Conservation (phyloP, 75 land plant species). For the Pseudotsuga menziesii region DNA sequence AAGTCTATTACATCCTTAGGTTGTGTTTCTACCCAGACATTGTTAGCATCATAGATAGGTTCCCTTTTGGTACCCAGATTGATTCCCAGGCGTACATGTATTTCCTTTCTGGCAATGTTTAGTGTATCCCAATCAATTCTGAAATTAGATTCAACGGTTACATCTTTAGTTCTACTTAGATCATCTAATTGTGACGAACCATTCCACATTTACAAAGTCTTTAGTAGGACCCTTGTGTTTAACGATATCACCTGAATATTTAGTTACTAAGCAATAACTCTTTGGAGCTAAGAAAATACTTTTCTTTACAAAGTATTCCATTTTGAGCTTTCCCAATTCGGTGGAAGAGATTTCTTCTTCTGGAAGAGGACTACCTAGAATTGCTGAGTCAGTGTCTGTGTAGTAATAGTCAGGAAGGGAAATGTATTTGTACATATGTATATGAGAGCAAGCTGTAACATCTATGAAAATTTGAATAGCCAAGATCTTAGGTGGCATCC, state of each 20-base stretch:
- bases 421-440: background rate
- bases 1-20: too few relatives aligned
- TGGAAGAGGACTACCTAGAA: background rate
- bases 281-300: background rate
- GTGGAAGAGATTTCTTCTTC: background rate
- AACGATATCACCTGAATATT: background rate
- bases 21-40: too few relatives aligned
- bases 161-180: too few relatives aligned
- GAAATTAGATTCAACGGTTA: too few relatives aligned
- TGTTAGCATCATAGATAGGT: too few relatives aligned
- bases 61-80: too few relatives aligned
- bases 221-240: background rate
- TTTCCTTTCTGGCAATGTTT: too few relatives aligned
- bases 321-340: background rate
- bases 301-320: background rate
- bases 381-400: background rate
- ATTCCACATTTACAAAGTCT: background rate
- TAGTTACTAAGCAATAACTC: background rate
- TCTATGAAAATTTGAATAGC: background rate
- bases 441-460: background rate
- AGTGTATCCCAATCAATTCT: too few relatives aligned
- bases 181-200: slow-evolving; percentile 1
- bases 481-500: background rate
- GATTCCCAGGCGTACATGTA: too few relatives aligned
- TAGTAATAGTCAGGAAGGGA: background rate